These are phyloP conservation scores for Hebeloma cylindrosporum DNA, from an alignment of 768 basidiomycete genomes.

Conservation along the genomic window DNA sequence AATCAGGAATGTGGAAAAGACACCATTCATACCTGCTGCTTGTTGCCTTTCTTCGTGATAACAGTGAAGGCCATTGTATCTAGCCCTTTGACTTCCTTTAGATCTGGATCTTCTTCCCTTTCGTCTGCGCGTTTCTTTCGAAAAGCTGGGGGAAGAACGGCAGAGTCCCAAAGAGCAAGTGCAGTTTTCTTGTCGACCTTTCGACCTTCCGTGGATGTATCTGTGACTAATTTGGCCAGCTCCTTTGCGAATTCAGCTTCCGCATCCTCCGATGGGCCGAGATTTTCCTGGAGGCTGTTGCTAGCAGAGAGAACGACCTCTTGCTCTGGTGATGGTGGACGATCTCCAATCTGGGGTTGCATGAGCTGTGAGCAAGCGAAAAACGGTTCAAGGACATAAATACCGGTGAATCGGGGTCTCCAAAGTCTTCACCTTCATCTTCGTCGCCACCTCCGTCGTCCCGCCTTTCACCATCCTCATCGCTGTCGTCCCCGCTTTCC, in stretches of 20 bases:
- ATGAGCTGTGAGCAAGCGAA: neutral
- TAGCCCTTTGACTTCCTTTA: constrained; percentile 31
- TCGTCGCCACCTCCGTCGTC: constrained; percentile 45
- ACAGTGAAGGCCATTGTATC: constrained; percentile 89
- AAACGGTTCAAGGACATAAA: neutral
- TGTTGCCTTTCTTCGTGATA: constrained; percentile 90
- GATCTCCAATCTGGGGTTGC: constrained; percentile 54
- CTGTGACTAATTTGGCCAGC: constrained; percentile 91
- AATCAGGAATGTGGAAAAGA: neutral
- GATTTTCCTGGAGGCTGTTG: constrained; percentile 58
- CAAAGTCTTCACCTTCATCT: constrained; percentile 68
- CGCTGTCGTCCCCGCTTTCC: constrained; percentile 64
- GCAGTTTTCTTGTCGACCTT: constrained; percentile 90
- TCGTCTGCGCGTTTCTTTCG: constrained; percentile 70
- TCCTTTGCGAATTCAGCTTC: constrained; percentile 95
- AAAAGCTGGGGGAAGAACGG: constrained; percentile 65
- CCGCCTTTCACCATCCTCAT: constrained; percentile 50
- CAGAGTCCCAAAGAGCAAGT: constrained; percentile 84
- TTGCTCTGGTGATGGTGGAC: constrained; percentile 81
- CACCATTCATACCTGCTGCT: constrained; percentile 70
- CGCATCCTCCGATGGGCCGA: constrained; percentile 86
- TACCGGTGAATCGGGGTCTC: constrained; percentile 58
- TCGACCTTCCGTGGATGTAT: constrained; percentile 77
- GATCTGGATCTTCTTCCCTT: constrained; percentile 48
- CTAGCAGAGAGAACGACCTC: constrained; percentile 66